These are phyloP conservation scores for Lycium barbarum DNA, from an alignment of 257 asterid species.

Conservation along the genomic window DNA sequence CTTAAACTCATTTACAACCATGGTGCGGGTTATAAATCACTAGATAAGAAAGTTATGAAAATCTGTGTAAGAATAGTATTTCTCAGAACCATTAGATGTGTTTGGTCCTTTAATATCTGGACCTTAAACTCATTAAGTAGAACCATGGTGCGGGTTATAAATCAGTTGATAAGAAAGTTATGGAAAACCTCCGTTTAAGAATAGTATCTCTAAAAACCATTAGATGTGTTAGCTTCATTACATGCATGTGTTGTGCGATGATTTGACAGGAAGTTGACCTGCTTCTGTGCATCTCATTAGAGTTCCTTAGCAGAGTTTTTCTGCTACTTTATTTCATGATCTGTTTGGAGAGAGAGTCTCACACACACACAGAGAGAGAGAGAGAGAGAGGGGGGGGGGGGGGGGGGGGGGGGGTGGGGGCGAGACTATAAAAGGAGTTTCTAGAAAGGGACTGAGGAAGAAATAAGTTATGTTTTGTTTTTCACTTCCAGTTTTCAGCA, in stretches of 20 bases:
- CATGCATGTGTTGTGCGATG: background rate
- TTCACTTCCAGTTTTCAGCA: background rate
- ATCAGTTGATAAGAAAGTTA: background rate
- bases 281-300: slow-evolving; percentile 16
- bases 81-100: slow-evolving; percentile 15
- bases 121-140: background rate
- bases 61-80: background rate
- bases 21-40: background rate
- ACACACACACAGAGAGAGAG: background rate
- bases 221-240: background rate
- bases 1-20: slow-evolving; percentile 14
- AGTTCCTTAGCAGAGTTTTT: slow-evolving; percentile 4
- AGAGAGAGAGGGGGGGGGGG: background rate
- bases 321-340: background rate
- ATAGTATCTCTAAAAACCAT: background rate
- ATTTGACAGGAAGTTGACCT: slow-evolving; percentile 13
- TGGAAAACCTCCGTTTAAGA: too few relatives aligned
- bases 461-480: background rate
- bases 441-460: background rate
- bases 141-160: background rate
- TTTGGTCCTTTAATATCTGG: background rate
- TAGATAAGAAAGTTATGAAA: background rate
- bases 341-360: background rate
- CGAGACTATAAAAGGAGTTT: background rate
- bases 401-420: background rate